These are phyloP conservation scores for carrot (Daucus carota) DNA, from an alignment of 129 eudicot genomes.

Conservation along the genomic window DH1_v3.0 NC_030388.2:25590501-25591000, in stretches of 20 bases:
- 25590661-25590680: neutral
- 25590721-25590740: neutral
- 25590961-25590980: no score
- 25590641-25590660: neutral
- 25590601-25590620: neutral
- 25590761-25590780: neutral
- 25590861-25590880: neutral
- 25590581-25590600: neutral
- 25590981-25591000: neutral
- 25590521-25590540: constrained; percentile 8
- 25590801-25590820: neutral
- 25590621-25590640: neutral
- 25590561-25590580: constrained; percentile 5
- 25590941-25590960: no score
- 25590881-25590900: neutral
- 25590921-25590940: neutral
- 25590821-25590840: no score
- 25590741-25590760: neutral
- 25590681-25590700: neutral
- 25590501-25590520: constrained; percentile 10
- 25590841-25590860: neutral
- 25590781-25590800: neutral
- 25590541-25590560: constrained; percentile 7
- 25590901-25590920: neutral
- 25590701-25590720: neutral